Conservation (phyloP, 208 protist genomes). For the Leishmania aethiopica region DNA sequence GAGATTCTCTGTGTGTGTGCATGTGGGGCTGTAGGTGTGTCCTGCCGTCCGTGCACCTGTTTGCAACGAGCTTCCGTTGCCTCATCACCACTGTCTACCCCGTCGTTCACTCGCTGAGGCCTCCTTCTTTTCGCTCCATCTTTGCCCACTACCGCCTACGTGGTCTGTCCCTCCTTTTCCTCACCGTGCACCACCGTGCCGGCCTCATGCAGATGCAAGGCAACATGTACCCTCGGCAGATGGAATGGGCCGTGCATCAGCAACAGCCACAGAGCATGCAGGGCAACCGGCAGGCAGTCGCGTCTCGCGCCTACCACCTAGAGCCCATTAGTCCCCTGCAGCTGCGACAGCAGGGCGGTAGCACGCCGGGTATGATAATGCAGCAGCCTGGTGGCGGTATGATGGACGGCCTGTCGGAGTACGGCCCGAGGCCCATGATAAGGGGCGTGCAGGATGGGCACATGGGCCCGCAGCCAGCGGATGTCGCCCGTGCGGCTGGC, state of each 20-base stretch:
- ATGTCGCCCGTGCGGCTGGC: neutral
- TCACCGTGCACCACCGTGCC: neutral
- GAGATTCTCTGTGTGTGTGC: neutral
- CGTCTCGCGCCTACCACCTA: slow-evolving; percentile 33
- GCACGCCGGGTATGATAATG: slow-evolving; percentile 24
- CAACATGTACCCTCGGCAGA: slow-evolving; percentile 21
- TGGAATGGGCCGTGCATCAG: slow-evolving; percentile 27
- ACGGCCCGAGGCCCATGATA: slow-evolving; percentile 10
- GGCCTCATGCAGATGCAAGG: slow-evolving; percentile 22
- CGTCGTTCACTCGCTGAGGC: neutral
- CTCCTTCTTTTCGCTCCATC: neutral
- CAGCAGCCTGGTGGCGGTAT: neutral
- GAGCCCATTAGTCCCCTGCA: slow-evolving; percentile 31
- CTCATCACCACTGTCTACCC: neutral
- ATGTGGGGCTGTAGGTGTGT: neutral
- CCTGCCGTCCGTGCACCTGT: neutral
- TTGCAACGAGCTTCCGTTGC: neutral
- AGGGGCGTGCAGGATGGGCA: slow-evolving; percentile 10
- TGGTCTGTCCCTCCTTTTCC: neutral
- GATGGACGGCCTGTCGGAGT: slow-evolving; percentile 12
- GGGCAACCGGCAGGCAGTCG: neutral
- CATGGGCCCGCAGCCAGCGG: neutral
- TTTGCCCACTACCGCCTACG: neutral
- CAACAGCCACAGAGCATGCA: slow-evolving; percentile 27
- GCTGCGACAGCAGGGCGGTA: slow-evolving; percentile 3